These are phyloP conservation scores for Pestalotiopsis sp. DNA, from an alignment of 2,329 filamentous ascomycete species.

Conservation along the genomic window DNA sequence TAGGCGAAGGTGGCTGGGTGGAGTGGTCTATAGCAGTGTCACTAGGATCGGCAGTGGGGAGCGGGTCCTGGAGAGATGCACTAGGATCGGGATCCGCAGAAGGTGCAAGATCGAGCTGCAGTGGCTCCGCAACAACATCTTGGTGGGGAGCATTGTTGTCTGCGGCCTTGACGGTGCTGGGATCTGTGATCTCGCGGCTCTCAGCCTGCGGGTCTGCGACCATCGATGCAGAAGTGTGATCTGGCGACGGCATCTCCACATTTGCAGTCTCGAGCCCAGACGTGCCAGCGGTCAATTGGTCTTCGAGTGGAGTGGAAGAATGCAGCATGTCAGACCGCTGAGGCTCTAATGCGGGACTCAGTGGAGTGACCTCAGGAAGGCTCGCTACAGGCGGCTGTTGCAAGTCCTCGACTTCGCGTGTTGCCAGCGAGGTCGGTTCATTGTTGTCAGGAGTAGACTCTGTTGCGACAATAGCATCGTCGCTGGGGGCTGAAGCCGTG, in stretches of 20 bases:
- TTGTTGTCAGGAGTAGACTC: neutral
- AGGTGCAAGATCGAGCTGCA: conserved; percentile 23
- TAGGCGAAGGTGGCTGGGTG: conserved; percentile 20
- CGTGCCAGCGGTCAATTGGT: conserved; percentile 15
- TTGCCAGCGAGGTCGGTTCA: neutral
- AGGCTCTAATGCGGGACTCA: neutral
- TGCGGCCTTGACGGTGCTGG: conserved; percentile 18
- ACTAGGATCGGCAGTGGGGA: conserved; percentile 14
- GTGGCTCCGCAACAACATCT: conserved; percentile 22
- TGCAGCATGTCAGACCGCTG: conserved; percentile 9
- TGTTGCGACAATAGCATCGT: neutral
- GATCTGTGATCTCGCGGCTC: conserved; percentile 15
- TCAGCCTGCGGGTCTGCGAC: conserved; percentile 2
- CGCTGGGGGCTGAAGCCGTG: neutral
- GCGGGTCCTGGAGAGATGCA: conserved; percentile 21
- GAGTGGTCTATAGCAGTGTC: conserved; percentile 21
- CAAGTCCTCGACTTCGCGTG: neutral
- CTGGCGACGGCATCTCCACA: neutral
- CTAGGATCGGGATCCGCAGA: conserved; percentile 25
- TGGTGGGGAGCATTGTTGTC: conserved; percentile 11
- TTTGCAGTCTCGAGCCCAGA: neutral
- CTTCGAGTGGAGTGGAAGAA: conserved; percentile 10
- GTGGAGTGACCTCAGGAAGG: neutral
- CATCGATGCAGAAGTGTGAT: neutral
- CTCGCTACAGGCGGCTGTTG: neutral